These are phyloP conservation scores for Lachancea fermentati DNA, from an alignment of 805 yeast genomes.

Conservation along the genomic window DNA sequence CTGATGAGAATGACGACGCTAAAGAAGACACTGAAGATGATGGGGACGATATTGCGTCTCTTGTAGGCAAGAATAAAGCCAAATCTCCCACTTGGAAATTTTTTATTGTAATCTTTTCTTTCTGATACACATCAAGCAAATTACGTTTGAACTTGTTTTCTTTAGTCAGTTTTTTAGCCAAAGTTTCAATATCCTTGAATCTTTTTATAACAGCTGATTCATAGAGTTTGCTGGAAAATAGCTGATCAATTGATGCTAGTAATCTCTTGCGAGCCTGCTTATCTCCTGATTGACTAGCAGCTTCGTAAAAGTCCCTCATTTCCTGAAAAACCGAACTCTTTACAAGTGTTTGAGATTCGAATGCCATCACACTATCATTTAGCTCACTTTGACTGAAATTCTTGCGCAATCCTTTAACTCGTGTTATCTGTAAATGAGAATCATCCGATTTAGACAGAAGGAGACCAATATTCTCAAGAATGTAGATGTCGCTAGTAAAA, in stretches of 20 bases:
- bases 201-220: constrained; percentile 56
- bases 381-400: constrained; percentile 34
- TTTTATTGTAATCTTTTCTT: constrained; percentile 55
- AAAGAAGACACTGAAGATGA: constrained; percentile 24
- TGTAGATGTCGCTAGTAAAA: constrained; percentile 45
- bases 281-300: constrained; percentile 9
- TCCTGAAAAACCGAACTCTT: constrained; percentile 44
- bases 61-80: constrained; percentile 80
- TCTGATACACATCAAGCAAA: constrained; percentile 25
- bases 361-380: constrained; percentile 31
- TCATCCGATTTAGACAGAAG: constrained; percentile 34
- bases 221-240: constrained; percentile 28
- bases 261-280: constrained; percentile 13
- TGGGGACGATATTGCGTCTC: constrained; percentile 32
- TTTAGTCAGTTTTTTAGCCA: constrained; percentile 79
- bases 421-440: constrained; percentile 45
- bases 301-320: constrained; percentile 16
- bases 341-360: constrained; percentile 36
- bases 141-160: constrained; percentile 36
- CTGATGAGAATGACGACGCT: constrained; percentile 32
- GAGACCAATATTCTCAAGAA: constrained; percentile 73
- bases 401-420: constrained; percentile 75
- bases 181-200: constrained; percentile 81
- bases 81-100: constrained; percentile 69
- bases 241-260: constrained; percentile 17